These are phyloP conservation scores for Monosporozyma solicola DNA, from an alignment of 805 yeast genomes.

Conservation along the genomic window DNA sequence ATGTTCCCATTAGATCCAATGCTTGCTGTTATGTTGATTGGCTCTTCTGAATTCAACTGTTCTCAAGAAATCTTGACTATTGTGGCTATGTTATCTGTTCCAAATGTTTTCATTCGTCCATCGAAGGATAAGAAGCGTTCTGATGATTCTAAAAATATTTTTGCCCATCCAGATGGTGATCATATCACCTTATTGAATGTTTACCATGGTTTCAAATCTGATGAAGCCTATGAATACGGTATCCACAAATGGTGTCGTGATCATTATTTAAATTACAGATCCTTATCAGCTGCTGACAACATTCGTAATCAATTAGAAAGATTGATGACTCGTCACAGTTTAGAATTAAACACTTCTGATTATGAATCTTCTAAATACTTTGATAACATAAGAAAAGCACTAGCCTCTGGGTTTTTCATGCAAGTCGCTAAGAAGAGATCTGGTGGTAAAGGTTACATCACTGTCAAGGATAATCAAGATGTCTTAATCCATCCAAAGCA, in stretches of 20 bases:
- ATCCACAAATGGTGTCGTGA: slow-evolving; percentile 84
- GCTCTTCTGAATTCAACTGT: slow-evolving; percentile 76
- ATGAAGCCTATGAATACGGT: slow-evolving; percentile 60
- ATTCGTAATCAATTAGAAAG: slow-evolving; percentile 78
- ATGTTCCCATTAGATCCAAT: slow-evolving; percentile 94
- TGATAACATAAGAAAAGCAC: slow-evolving; percentile 74
- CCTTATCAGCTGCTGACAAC: slow-evolving; percentile 76
- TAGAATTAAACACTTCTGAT: slow-evolving; percentile 63
- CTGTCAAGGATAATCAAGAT: slow-evolving; percentile 93
- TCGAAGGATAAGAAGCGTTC: slow-evolving; percentile 79
- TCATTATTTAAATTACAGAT: slow-evolving; percentile 74
- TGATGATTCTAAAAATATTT: slow-evolving; percentile 77
- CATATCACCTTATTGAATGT: slow-evolving; percentile 87
- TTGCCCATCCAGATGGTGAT: slow-evolving; percentile 93
- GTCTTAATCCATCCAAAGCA: slow-evolving; percentile 87
- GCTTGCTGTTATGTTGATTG: slow-evolving; percentile 86
- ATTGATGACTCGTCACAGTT: slow-evolving; percentile 72
- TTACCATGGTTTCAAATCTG: slow-evolving; percentile 70
- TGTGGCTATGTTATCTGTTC: slow-evolving; percentile 86
- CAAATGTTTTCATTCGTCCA: slow-evolving; percentile 91
- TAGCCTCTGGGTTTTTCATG: slow-evolving; percentile 94
- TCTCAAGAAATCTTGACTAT: slow-evolving; percentile 82
- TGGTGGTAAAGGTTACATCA: slow-evolving; percentile 74
- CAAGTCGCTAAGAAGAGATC: slow-evolving; percentile 91
- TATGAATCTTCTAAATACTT: slow-evolving; percentile 59